Conservation (phyloP, 2,329 filamentous ascomycete genomes). For the Fusarium oligoseptatum region DNA sequence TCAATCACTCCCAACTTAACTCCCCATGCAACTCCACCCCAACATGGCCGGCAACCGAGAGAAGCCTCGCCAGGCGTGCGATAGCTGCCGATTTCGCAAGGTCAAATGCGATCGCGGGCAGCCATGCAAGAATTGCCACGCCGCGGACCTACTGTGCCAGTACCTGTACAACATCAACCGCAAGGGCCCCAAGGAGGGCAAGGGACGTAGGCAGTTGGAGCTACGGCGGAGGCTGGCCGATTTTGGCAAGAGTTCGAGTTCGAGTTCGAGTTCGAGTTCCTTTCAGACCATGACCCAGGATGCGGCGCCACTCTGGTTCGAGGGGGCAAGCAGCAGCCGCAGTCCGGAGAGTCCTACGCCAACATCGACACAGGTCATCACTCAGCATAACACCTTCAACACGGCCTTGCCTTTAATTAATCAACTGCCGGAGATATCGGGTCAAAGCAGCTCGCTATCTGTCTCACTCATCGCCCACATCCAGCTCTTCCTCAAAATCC, state of each 20-base stretch:
- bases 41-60: not conserved
- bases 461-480: slow-evolving; percentile 45
- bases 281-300: slow-evolving; percentile 41
- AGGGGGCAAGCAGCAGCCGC: not conserved
- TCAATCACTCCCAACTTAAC: not conserved
- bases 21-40: not conserved
- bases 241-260: not conserved
- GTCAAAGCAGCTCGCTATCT: slow-evolving; percentile 38
- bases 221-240: slow-evolving; percentile 38
- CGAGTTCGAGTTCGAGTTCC: not conserved
- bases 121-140: slow-evolving; percentile 48
- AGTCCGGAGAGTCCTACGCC: not conserved
- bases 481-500: slow-evolving; percentile 45
- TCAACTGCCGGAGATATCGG: not conserved
- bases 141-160: slow-evolving; percentile 44
- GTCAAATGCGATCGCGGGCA: slow-evolving; percentile 51
- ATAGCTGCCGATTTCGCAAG: slow-evolving; percentile 50
- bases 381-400: not conserved
- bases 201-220: slow-evolving; percentile 46
- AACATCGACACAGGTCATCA: not conserved
- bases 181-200: slow-evolving; percentile 47
- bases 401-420: not conserved
- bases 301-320: not conserved
- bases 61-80: slow-evolving; percentile 42
- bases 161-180: slow-evolving; percentile 48